Percentiles rank a stretch among this genome's conserved stretches.
These are phyloP conservation scores for Salix brachista DNA, from an alignment of 345 rosid genomes.

Conservation along the genomic window DNA sequence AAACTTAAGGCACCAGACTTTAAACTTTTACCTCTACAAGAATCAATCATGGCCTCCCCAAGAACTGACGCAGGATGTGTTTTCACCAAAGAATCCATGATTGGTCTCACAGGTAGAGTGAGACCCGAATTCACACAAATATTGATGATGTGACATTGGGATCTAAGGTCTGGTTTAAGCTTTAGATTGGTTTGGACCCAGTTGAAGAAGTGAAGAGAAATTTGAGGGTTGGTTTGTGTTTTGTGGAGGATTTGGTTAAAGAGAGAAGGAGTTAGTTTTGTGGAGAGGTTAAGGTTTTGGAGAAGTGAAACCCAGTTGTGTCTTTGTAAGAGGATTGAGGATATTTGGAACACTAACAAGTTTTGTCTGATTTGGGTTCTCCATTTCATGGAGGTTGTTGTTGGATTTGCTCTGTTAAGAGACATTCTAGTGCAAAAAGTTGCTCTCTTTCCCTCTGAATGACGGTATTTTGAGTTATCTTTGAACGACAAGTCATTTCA, in stretches of 20 bases:
- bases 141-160: conserved; percentile 43
- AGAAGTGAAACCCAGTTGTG: conserved; percentile 44
- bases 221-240: conserved; percentile 39
- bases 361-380: conserved; percentile 40
- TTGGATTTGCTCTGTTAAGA: conserved; percentile 20
- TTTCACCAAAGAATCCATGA: conserved; percentile 40
- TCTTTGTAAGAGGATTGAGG: conserved; percentile 57
- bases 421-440: conserved; percentile 17
- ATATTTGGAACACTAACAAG: conserved; percentile 44
- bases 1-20: conserved; percentile 33
- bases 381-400: conserved; percentile 42
- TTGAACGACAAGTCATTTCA: too few relatives aligned
- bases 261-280: conserved; percentile 42
- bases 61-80: conserved; percentile 30
- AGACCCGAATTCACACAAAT: conserved; percentile 31
- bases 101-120: conserved; percentile 26
- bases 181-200: conserved; percentile 42
- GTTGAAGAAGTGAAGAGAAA: conserved; percentile 56
- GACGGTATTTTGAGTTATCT: too few relatives aligned
- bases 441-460: too few relatives aligned
- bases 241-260: conserved; percentile 51
- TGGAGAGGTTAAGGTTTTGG: conserved; percentile 35
- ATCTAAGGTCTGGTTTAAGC: conserved; percentile 51
- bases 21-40: conserved; percentile 40
- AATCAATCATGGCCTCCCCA: conserved; percentile 38